These are phyloP conservation scores for Acanthamoeba healyi DNA, from an alignment of 208 protist genomes.

Conservation along the genomic window DNA sequence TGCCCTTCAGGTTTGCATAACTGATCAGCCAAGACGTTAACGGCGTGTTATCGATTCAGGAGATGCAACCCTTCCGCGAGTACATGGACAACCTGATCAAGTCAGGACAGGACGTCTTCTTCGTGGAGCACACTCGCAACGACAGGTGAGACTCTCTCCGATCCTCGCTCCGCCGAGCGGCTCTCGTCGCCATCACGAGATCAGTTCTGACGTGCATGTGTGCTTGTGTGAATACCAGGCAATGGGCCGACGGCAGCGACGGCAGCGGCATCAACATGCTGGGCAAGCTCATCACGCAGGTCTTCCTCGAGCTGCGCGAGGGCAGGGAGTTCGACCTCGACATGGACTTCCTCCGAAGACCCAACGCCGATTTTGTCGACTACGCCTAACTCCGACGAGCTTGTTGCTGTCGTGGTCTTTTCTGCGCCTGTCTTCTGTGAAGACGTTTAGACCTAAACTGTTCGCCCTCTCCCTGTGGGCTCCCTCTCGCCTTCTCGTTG, in stretches of 20 bases:
- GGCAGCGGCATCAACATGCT: conserved; percentile 17
- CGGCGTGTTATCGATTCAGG: not conserved
- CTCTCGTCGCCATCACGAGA: no score
- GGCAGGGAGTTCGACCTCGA: conserved; percentile 31
- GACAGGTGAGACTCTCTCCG: not conserved
- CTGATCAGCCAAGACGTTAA: no score
- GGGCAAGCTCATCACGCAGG: conserved; percentile 43
- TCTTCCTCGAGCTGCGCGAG: conserved; percentile 20
- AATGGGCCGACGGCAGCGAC: conserved; percentile 5
- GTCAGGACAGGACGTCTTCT: conserved; percentile 29
- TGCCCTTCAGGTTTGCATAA: no score
- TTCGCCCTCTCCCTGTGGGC: no score
- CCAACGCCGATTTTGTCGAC: conserved; percentile 6
- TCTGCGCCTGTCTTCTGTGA: no score
- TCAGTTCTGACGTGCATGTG: no score
- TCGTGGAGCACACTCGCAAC: conserved; percentile 17
- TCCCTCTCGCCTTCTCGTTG: no score
- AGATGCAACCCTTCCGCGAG: conserved; percentile 2
- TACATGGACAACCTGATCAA: conserved; percentile 40
- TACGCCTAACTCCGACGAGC: not conserved
- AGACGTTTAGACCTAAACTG: no score
- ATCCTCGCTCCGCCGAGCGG: no score
- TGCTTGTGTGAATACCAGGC: not conserved
- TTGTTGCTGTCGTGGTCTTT: no score
- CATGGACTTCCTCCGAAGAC: not conserved